Evolutionary conservation across 495 filamentous ascomycete genomes (phyloP).

Genomic region (Trichoderma asperelloides): DNA sequence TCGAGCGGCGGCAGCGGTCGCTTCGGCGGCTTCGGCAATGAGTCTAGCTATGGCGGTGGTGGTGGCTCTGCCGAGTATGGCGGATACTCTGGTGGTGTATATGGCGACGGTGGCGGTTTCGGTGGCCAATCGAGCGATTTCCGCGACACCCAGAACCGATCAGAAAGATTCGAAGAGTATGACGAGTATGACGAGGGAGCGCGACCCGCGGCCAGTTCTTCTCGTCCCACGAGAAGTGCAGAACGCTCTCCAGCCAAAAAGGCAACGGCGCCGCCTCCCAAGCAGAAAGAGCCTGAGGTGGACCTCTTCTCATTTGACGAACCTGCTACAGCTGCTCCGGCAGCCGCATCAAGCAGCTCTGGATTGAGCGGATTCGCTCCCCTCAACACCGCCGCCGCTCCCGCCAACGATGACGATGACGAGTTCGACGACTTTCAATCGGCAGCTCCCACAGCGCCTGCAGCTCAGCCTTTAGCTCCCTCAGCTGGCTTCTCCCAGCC

Average conservation of each 20-base stretch:
- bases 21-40: conserved; percentile 87
- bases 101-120: conserved; percentile 87
- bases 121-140: conserved; percentile 60
- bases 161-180: conserved; percentile 90
- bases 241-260: conserved; percentile 43
- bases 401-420: conserved; percentile 60
- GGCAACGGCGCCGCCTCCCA: conserved; percentile 42
- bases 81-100: conserved; percentile 80
- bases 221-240: conserved; percentile 35
- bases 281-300: conserved; percentile 74
- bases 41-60: conserved; percentile 58
- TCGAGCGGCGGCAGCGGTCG: conserved; percentile 46
- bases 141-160: conserved; percentile 40
- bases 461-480: conserved; percentile 17
- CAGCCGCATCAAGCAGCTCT: conserved; percentile 33
- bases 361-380: conserved; percentile 46
- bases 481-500: conserved; percentile 33
- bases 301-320: conserved; percentile 91
- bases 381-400: conserved; percentile 16
- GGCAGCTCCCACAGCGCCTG: conserved; percentile 53
- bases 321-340: conserved; percentile 29
- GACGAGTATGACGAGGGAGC: conserved; percentile 87
- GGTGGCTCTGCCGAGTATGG: conserved; percentile 59
- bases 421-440: conserved; percentile 98
- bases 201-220: conserved; percentile 31